Evolutionary conservation across 202 grass and related monocot species (phyloP), one percentile per base, ranked within the genome.

Genomic region (Saccharum hybrid): DNA sequence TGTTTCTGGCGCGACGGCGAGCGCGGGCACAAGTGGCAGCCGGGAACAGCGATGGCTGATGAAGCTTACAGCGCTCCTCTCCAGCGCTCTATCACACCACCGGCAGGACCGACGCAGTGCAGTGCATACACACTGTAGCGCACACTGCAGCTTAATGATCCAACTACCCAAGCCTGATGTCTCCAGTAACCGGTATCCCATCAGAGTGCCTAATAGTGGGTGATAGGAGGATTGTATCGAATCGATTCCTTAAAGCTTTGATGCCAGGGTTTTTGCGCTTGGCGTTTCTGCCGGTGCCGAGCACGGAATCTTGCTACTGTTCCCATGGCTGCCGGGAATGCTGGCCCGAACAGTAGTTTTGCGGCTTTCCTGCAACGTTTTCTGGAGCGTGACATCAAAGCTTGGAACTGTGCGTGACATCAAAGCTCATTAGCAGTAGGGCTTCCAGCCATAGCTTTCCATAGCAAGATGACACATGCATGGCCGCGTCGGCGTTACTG

Each of bases 371-470:
- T 31, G 68, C 68, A 30, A 48, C 18, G 34, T 68, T 60, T 75
- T 38, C 5, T 37, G 3, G 23, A 36, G 26, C 26, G n/a, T n/a
- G n/a, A n/a, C n/a, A n/a, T n/a, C n/a, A n/a, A n/a, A n/a, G n/a
- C n/a, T n/a, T n/a, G n/a, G n/a, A n/a, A n/a, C n/a, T n/a, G n/a
- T n/a, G n/a, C n/a, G n/a, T n/a, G n/a, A n/a, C n/a, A n/a, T n/a
- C 1, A 26, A 1, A 26, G 26, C 26, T 26, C 54, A 4, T 2
- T 46, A 69, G 41, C 51, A 56, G 52, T 57, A n/a, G 52, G 19
- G 52, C 0, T 21, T 57, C 69, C 62, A 48, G 8, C 10, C 68
- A 64, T 81, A 85, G 82, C 78, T 85, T 89, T 70, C 87, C 87
- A 77, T 76, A 85, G 87, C 41, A 70, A 68, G 8, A 6, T 60